A percentile compares a stretch with the other conserved stretches of the same genome.
phyloP scores from a whole-genome alignment of 2,329 filamentous ascomycete species.

The Mycosphaerella sp. region DNA sequence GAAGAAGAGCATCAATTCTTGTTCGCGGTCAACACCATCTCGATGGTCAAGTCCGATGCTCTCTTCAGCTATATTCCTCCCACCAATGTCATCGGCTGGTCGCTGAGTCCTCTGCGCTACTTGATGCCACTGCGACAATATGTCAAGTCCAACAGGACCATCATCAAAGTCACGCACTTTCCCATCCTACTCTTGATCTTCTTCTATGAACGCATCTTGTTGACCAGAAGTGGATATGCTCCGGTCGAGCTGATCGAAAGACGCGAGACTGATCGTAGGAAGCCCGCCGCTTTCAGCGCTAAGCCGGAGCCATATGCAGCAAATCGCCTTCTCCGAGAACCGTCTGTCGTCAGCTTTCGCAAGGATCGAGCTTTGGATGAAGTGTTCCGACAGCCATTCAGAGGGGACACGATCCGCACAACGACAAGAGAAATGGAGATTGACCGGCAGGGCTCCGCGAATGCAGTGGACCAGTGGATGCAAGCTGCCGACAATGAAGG shows the following conservation, averaged over 20 bases:
- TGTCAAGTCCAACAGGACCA: conserved; percentile 76
- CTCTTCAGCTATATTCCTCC: conserved; percentile 91
- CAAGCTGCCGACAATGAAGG: conserved; percentile 56
- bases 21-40: conserved; percentile 94
- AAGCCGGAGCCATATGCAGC: conserved; percentile 60
- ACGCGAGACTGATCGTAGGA: conserved; percentile 30
- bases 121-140: conserved; percentile 74
- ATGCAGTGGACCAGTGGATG: conserved; percentile 88
- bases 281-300: conserved; percentile 31
- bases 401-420: conserved; percentile 54
- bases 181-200: conserved; percentile 83
- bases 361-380: conserved; percentile 88
- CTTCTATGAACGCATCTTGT: conserved; percentile 73
- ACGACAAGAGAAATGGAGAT: conserved; percentile 39
- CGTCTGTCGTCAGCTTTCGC: conserved; percentile 79
- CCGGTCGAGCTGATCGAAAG: conserved; percentile 81
- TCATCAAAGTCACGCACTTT: conserved; percentile 88
- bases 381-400: conserved; percentile 68
- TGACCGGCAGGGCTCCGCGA: conserved; percentile 67
- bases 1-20: conserved; percentile 88
- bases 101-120: conserved; percentile 76
- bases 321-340: conserved; percentile 53
- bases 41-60: conserved; percentile 97
- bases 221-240: conserved; percentile 71
- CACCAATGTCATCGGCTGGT: conserved; percentile 85